phyloP scores from a whole-genome alignment of 257 asterid genomes.

The Solanum pimpinellifolium region DNA sequence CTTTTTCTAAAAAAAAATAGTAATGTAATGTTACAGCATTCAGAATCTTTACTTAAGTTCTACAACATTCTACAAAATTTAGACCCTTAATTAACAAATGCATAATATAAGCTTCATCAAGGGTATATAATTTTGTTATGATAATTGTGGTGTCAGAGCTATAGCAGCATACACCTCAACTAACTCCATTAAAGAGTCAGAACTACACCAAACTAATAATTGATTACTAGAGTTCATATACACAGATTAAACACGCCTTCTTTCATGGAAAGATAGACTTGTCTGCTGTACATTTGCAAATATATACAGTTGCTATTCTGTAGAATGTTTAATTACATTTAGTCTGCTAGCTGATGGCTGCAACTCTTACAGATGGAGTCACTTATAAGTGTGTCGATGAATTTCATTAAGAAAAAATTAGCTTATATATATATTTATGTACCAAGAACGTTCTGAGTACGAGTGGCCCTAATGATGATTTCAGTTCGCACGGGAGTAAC shows the following conservation, averaged over 20 bases:
- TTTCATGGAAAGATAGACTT: too few relatives aligned
- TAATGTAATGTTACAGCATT: background rate
- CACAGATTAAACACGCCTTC: too few relatives aligned
- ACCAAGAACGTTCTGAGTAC: slow-evolving; percentile 54
- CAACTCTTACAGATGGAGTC: background rate
- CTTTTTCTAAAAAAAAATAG: too few relatives aligned
- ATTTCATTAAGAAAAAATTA: background rate
- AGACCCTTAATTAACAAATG: background rate
- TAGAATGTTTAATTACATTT: background rate
- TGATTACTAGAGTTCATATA: too few relatives aligned
- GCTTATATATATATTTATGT: background rate
- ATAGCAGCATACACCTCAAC: background rate
- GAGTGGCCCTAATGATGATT: slow-evolving; percentile 50
- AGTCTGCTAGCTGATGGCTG: background rate
- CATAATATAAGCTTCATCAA: background rate
- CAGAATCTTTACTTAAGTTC: background rate
- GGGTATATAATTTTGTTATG: background rate
- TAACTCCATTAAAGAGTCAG: background rate
- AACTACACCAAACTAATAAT: background rate
- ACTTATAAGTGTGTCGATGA: background rate
- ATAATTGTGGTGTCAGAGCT: background rate
- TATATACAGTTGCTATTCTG: background rate
- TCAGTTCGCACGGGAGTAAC: slow-evolving; percentile 57
- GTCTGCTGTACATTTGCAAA: background rate
- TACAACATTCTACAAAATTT: background rate